Evolutionary conservation across 2,329 filamentous ascomycete genomes (phyloP).

Genomic region (Monascus ruber): DNA sequence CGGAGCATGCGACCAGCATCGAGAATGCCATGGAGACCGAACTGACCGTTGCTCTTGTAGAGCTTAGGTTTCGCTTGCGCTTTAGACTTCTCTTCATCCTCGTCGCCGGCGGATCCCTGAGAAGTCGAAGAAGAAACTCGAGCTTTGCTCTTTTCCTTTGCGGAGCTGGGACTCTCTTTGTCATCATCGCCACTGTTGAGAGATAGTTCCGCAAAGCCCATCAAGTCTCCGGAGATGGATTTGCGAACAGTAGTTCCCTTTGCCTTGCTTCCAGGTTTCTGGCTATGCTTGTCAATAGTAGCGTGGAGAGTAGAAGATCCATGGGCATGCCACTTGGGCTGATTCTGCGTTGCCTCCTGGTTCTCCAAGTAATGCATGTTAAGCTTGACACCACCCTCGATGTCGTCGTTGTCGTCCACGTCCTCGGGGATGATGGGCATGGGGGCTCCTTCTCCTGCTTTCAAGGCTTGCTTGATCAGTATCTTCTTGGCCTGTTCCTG

Average conservation of each 20-base stretch:
- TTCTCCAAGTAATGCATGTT: constrained; percentile 4
- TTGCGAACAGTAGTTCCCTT: background rate
- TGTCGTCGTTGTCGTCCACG: constrained; percentile 4
- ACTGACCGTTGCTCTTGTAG: background rate
- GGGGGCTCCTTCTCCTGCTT: constrained; percentile 1
- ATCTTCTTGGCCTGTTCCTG: constrained; percentile 41
- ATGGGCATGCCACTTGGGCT: constrained; percentile 5
- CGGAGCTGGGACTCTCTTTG: background rate
- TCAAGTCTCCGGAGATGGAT: constrained; percentile 7
- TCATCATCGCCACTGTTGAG: background rate
- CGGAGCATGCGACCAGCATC: constrained; percentile 7
- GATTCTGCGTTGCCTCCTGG: constrained; percentile 8
- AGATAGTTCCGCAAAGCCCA: constrained; percentile 9
- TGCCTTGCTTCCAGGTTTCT: constrained; percentile 3
- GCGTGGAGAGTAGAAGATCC: background rate
- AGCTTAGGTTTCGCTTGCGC: background rate
- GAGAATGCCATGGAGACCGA: constrained; percentile 1
- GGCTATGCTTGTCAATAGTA: constrained; percentile 15
- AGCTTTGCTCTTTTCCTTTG: constrained; percentile 3
- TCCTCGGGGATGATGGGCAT: constrained; percentile 1
- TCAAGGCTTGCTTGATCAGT: constrained; percentile 28
- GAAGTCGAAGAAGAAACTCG: background rate
- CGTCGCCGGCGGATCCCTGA: background rate
- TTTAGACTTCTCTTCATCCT: background rate
- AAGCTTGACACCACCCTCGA: constrained; percentile 15